Conservation (phyloP, 2,329 filamentous ascomycete species). For the Colletotrichum endophyticum region DNA sequence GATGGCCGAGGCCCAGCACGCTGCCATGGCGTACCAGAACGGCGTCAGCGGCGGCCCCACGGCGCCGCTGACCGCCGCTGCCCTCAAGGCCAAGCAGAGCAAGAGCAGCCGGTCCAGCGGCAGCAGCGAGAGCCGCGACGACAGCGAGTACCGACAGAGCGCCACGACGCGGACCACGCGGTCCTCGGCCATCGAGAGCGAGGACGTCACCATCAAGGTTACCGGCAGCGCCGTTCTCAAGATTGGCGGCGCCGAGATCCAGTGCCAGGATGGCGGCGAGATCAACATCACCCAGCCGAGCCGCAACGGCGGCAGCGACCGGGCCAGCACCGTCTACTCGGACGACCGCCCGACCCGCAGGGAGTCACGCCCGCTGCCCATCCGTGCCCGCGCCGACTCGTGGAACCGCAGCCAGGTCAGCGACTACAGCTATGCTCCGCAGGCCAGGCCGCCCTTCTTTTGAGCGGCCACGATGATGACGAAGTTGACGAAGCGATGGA, state of each 20-base stretch:
- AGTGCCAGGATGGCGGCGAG: slow-evolving; percentile 63
- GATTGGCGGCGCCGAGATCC: slow-evolving; percentile 62
- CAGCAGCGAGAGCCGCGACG: slow-evolving; percentile 65
- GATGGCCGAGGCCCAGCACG: slow-evolving; percentile 48
- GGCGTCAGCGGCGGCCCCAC: slow-evolving; percentile 49
- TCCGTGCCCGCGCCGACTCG: slow-evolving; percentile 52
- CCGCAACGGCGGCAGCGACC: slow-evolving; percentile 55
- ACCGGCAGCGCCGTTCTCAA: slow-evolving; percentile 60
- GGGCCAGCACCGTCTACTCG: slow-evolving; percentile 51
- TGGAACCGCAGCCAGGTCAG: slow-evolving; percentile 33
- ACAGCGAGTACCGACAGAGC: slow-evolving; percentile 67
- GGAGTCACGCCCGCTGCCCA: slow-evolving; percentile 43
- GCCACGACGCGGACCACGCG: slow-evolving; percentile 66
- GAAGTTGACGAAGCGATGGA: slow-evolving; percentile 18
- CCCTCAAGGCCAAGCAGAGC: slow-evolving; percentile 53
- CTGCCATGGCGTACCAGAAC: slow-evolving; percentile 58
- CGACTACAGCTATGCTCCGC: slow-evolving; percentile 22
- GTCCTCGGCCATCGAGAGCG: slow-evolving; percentile 49
- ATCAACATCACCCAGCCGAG: slow-evolving; percentile 56
- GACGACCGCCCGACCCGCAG: slow-evolving; percentile 52
- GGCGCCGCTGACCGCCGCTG: slow-evolving; percentile 60
- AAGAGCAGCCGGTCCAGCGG: slow-evolving; percentile 61
- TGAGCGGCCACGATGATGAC: slow-evolving; percentile 18
- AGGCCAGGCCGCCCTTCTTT: slow-evolving; percentile 11
- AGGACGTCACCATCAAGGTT: slow-evolving; percentile 67